These are phyloP conservation scores for Triangularia setosa DNA, from an alignment of 2,329 filamentous ascomycete species.

Conservation along the genomic window DNA sequence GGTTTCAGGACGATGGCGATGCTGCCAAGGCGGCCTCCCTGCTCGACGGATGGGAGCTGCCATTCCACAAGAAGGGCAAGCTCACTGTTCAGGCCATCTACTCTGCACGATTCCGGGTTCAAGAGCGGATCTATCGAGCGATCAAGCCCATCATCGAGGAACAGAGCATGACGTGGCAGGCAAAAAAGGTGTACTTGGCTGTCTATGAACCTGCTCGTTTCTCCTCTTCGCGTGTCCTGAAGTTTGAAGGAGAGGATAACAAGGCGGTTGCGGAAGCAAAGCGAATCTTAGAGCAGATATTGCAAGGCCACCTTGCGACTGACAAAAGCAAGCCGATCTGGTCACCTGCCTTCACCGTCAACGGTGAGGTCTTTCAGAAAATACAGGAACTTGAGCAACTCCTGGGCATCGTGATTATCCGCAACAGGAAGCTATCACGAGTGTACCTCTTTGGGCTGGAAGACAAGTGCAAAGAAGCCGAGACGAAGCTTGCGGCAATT, in stretches of 20 bases:
- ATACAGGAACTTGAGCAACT: slow-evolving; percentile 24
- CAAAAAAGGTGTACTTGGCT: slow-evolving; percentile 28
- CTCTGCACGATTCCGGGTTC: slow-evolving; percentile 38
- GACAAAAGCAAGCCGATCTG: slow-evolving; percentile 30
- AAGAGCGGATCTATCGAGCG: slow-evolving; percentile 31
- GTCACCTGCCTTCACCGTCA: slow-evolving; percentile 28
- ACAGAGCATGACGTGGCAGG: slow-evolving; percentile 30
- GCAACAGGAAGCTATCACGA: slow-evolving; percentile 29
- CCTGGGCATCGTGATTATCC: slow-evolving; percentile 28
- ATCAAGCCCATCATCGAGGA: slow-evolving; percentile 29
- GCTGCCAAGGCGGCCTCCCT: slow-evolving; percentile 33
- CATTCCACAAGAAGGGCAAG: slow-evolving; percentile 30
- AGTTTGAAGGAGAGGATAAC: slow-evolving; percentile 35
- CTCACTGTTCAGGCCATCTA: slow-evolving; percentile 37
- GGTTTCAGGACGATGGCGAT: slow-evolving; percentile 36
- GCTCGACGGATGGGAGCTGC: slow-evolving; percentile 32
- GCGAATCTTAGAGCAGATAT: slow-evolving; percentile 30
- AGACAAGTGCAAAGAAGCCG: slow-evolving; percentile 18
- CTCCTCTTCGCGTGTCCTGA: slow-evolving; percentile 26
- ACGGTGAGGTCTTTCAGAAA: slow-evolving; percentile 19
- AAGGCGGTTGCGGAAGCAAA: slow-evolving; percentile 33
- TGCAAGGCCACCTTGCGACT: slow-evolving; percentile 32
- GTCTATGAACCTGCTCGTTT: slow-evolving; percentile 30
- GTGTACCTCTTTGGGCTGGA: slow-evolving; percentile 30
- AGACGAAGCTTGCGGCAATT: slow-evolving; percentile 14